Conservation (phyloP, 257 asterid genomes). For the Buddleja alternifolia region DNA sequence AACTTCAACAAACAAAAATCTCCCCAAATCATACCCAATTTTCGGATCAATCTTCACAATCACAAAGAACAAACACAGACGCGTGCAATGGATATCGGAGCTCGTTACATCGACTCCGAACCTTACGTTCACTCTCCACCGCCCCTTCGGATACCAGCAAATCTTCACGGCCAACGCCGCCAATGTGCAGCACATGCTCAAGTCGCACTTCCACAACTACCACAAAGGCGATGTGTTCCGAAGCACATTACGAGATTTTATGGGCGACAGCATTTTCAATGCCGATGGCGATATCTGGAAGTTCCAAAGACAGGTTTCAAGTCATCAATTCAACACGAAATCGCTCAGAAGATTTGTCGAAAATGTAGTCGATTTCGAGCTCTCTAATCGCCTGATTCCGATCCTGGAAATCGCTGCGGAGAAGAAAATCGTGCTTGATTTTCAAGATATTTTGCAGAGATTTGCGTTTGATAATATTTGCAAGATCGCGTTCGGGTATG, state of each 20-base stretch:
- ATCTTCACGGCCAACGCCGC: conserved; percentile 64
- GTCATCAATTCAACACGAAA: conserved; percentile 61
- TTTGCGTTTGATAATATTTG: conserved; percentile 78
- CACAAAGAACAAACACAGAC: conserved; percentile 40
- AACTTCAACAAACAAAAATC: not conserved
- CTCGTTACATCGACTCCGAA: conserved; percentile 40
- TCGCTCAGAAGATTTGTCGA: conserved; percentile 62
- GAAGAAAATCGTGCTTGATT: conserved; percentile 35
- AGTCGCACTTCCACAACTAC: conserved; percentile 50
- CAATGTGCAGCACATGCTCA: conserved; percentile 71
- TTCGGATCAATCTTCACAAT: conserved; percentile 53
- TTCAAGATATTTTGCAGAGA: conserved; percentile 65
- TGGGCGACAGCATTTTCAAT: conserved; percentile 72
- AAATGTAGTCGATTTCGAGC: conserved; percentile 55
- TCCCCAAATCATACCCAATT: conserved; percentile 56
- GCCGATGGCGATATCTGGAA: conserved; percentile 66
- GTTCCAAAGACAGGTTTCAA: conserved; percentile 57
- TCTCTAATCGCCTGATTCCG: conserved; percentile 50
- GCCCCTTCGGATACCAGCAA: conserved; percentile 50
- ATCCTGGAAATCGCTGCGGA: conserved; percentile 37
- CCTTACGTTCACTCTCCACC: conserved; percentile 62
- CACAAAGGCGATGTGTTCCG: conserved; percentile 48
- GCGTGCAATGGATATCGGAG: conserved; percentile 61
- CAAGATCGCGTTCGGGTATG: conserved; percentile 63
- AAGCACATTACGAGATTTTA: conserved; percentile 42